Evolutionary conservation across 2,329 filamentous ascomycete genomes (phyloP), one percentile per base, ranked within the genome.

Genomic region (Neopestalotiopsis sp.): DNA sequence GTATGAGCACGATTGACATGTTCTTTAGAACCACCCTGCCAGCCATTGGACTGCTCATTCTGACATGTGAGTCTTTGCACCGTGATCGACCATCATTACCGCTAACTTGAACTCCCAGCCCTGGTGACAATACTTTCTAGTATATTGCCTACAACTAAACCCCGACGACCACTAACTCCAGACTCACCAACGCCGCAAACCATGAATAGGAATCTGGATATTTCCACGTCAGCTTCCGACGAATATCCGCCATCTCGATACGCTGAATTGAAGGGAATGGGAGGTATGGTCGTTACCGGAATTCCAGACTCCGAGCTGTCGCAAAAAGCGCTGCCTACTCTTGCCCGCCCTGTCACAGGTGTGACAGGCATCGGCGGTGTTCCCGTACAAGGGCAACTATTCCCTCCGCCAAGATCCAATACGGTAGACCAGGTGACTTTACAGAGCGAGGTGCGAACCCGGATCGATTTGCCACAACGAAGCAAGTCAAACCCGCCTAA

Each of bases 1-100:
- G 87, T 42, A 79, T 85, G 58, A 72, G 71, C 20, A 78, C 78
- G 4, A 79, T 84, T 14, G 77, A 80, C 17, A 75, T 88, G 17
- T 78, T 83, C 28, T 75, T 82, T 57, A 81, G 84, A 70, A 88
- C 85, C 2, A 81, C 85, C 6, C 75, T 89, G 30, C 87, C 88
- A 40, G 84, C 86, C 4, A 76, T 80, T 38, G 87, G 87, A 2
- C 79, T 89, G 20, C 76, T 83, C 34, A 74, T 87, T 14, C 71
- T 88, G 49, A 81, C 88, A 70, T 80, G 86, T 88, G 81, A 72
- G 81, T 79, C 61, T 42, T 9, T n/a, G 38, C 6, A 30, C 61
- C 7, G 42, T 14, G 10, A 17, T 57, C 2, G 5, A 10, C 17
- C 28, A 58, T n/a, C 34, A 14, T 20, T 57, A 53, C 71, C 70